Percentiles rank a stretch among this genome's conserved stretches.
Evolutionary conservation across 2,329 filamentous ascomycete genomes (phyloP).

Genomic region (Ascochyta pisi): DNA sequence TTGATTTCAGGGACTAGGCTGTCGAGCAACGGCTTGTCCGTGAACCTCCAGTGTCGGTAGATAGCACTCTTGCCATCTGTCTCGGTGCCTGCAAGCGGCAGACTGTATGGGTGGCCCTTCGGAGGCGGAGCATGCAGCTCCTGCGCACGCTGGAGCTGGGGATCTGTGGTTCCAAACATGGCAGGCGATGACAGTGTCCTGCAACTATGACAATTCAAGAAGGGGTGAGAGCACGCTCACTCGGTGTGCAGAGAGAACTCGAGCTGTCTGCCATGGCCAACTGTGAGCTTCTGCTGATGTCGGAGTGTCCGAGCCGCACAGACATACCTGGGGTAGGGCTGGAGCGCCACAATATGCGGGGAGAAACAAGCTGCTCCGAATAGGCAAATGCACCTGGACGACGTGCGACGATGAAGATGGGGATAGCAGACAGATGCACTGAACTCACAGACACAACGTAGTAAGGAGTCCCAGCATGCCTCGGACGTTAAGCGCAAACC

Average conservation of each 20-base stretch:
- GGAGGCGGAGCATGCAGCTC: slow-evolving; percentile 70
- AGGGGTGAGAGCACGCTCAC: neutral
- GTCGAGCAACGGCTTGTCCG: slow-evolving; percentile 65
- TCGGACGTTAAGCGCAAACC: slow-evolving; percentile 10
- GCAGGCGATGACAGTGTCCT: neutral
- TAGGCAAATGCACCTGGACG: slow-evolving; percentile 1
- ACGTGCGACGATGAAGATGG: neutral
- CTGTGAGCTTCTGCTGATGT: slow-evolving; percentile 10
- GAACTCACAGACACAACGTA: slow-evolving; percentile 1
- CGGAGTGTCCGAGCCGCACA: slow-evolving; percentile 10
- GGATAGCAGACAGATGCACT: neutral
- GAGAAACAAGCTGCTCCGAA: neutral
- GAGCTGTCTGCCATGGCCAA: neutral
- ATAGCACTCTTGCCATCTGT: slow-evolving; percentile 73
- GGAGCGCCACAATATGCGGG: slow-evolving; percentile 9
- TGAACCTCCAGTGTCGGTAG: slow-evolving; percentile 84
- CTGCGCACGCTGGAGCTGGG: slow-evolving; percentile 40
- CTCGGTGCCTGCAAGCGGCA: slow-evolving; percentile 78
- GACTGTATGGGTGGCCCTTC: slow-evolving; percentile 77
- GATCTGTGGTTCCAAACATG: slow-evolving; percentile 43
- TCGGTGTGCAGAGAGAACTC: neutral
- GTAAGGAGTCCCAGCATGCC: slow-evolving; percentile 7
- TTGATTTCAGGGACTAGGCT: slow-evolving; percentile 66
- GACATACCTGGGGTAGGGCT: slow-evolving; percentile 12
- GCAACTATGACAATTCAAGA: neutral